A percentile compares a stretch with the other conserved stretches of the same genome.
These are phyloP conservation scores for Carex parvula DNA, from an alignment of 176 grass and related monocot species.

Conservation along the genomic window DNA sequence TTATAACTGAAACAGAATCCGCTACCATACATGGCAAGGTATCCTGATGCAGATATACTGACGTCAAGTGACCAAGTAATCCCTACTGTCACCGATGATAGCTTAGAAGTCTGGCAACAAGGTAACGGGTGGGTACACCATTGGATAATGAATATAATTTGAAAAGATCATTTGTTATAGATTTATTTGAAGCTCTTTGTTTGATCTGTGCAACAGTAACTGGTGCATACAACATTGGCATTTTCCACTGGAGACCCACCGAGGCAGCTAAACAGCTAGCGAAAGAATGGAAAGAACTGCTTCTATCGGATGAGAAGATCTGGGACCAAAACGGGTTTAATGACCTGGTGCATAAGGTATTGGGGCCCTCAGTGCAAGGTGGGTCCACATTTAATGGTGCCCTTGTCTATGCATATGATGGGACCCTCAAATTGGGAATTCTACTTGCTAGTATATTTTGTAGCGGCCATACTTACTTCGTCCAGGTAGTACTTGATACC, in stretches of 20 bases:
- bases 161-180: not conserved
- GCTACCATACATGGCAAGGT: conserved; percentile 69
- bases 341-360: conserved; percentile 61
- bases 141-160: not conserved
- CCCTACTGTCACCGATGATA: conserved; percentile 91
- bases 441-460: conserved; percentile 98
- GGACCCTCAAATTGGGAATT: conserved; percentile 85
- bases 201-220: conserved; percentile 50
- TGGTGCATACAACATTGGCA: conserved; percentile 88
- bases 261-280: conserved; percentile 76
- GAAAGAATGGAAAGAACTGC: conserved; percentile 84
- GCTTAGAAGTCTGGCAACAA: conserved; percentile 80
- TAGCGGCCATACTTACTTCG: conserved; percentile 94
- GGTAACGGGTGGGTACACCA: conserved; percentile 43
- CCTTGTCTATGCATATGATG: conserved; percentile 87
- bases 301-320: conserved; percentile 71
- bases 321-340: conserved; percentile 98
- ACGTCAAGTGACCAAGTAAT: conserved; percentile 89
- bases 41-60: conserved; percentile 83
- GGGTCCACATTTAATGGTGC: conserved; percentile 31
- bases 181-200: conserved; percentile 15
- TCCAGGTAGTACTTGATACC: conserved; percentile 54
- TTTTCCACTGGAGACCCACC: conserved; percentile 95
- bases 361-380: conserved; percentile 61
- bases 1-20: conserved; percentile 53